Percentiles rank a stretch among this genome's conserved stretches.
These are phyloP conservation scores for Erythrophleum ivorense DNA, from an alignment of 331 rosid species.

Conservation along the genomic window DNA sequence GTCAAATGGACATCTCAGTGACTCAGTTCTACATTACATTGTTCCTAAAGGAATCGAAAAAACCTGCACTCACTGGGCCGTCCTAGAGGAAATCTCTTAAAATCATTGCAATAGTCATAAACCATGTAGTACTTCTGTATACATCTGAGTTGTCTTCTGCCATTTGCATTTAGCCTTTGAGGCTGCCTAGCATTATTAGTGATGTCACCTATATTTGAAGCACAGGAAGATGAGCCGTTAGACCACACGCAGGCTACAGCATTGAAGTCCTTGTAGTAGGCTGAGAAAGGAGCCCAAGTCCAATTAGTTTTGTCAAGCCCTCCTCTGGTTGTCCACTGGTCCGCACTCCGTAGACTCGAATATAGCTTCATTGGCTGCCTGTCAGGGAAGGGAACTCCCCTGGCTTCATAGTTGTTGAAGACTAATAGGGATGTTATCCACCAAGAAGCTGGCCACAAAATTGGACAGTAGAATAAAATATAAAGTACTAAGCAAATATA, in stretches of 20 bases:
- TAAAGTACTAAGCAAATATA: too few species aligned
- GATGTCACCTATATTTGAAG: neutral
- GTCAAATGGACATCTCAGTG: too few species aligned
- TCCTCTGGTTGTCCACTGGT: slow-evolving; percentile 42
- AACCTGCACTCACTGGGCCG: slow-evolving; percentile 48
- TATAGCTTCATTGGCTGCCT: slow-evolving; percentile 39
- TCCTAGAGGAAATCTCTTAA: slow-evolving; percentile 44
- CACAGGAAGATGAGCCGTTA: slow-evolving; percentile 22
- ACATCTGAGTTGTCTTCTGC: slow-evolving; percentile 43
- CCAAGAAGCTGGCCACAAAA: slow-evolving; percentile 37
- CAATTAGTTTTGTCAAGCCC: slow-evolving; percentile 38
- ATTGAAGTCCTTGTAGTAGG: slow-evolving; percentile 35
- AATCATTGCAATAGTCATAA: slow-evolving; percentile 47
- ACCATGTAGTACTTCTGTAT: slow-evolving; percentile 45
- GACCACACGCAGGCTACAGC: slow-evolving; percentile 32
- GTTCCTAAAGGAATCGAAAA: slow-evolving; percentile 17
- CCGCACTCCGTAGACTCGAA: slow-evolving; percentile 43
- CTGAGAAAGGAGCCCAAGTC: slow-evolving; percentile 42
- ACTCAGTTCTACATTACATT: neutral
- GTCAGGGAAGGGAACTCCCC: slow-evolving; percentile 43
- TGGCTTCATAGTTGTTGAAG: slow-evolving; percentile 41
- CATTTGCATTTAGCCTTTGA: slow-evolving; percentile 20
- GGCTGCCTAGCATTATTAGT: slow-evolving; percentile 10
- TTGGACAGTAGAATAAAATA: neutral
- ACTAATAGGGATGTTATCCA: slow-evolving; percentile 36